Base-by-base conservation (phyloP, 805 yeast species). In the Yarrowia divulgata region DNA sequence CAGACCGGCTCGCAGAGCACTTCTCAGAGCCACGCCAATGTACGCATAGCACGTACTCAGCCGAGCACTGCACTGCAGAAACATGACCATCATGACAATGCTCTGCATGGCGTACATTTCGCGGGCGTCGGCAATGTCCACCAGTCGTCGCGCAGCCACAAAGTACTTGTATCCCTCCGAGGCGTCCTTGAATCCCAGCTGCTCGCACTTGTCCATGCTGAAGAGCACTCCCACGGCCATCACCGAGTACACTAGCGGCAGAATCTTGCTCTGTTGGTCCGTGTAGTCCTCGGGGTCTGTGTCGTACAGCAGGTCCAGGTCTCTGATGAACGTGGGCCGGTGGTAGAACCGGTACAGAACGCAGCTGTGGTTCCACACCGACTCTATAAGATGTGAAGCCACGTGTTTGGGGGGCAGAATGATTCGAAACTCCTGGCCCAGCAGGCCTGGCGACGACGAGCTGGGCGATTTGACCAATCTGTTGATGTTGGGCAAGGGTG, bases 201-300 rank as follows among this genome's bases (percentile, higher is more conserved):
- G 78, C 69, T 82, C 83, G 71, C 83, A 82, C 74, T 87, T 87
- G 69, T 75, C 76, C 69, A 70, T 71, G 12, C 73, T 68, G 73
- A 93, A 91, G 45, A 92, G 80, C 3, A 92, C 90, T 16, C 97
- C 97, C 72, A 92, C 91, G 0, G 97, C 97, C 79, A 93, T 83
- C n/a, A 91, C 90, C 0, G 95, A 86, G 78, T 92, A 92, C 50
- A 92, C 87, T 71, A 93, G 82, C 0, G 97, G 97, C 67, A 91
- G 79, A 71, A 91, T 89, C 73, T 87, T 85, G 71, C 86, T 89
- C 75, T 91, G 96, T 70, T 89, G 84, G 72, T 88, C 88, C 2
- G 91, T 87, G 77, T 88, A 89, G 70, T 85, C 85, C 16, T 84
- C 82, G 0, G 96, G 94, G 74, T 90, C 93, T 10, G 90, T 83